These are phyloP conservation scores for Cladophialophora chaetospira DNA, from an alignment of 2,329 filamentous ascomycete species.

Conservation along the genomic window DNA sequence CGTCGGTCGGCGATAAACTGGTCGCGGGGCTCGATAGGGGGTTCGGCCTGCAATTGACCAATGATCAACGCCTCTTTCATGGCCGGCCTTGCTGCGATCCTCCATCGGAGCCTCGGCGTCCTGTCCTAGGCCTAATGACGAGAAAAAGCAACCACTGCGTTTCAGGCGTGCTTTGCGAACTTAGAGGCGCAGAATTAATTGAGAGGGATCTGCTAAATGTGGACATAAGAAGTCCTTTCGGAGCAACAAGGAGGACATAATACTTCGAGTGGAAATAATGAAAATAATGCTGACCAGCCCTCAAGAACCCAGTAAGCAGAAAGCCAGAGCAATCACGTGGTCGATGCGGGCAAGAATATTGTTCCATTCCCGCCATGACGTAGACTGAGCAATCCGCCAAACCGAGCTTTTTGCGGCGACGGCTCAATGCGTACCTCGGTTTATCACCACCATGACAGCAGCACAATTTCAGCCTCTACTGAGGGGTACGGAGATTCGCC, in stretches of 20 bases:
- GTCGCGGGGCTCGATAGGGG: neutral
- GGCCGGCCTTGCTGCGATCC: constrained; percentile 7
- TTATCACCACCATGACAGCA: neutral
- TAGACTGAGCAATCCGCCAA: too few species aligned
- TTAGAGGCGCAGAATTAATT: neutral
- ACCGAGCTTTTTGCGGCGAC: too few species aligned
- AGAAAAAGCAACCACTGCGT: constrained; percentile 1
- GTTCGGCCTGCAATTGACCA: constrained; percentile 3
- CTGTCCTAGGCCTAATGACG: neutral
- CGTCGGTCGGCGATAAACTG: neutral
- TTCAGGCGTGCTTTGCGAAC: constrained; percentile 5
- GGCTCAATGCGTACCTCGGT: neutral
- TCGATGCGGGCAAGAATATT: too few species aligned
- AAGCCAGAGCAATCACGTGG: too few species aligned
- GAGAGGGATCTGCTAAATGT: neutral
- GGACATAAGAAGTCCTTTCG: too few species aligned
- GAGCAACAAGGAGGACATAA: too few species aligned
- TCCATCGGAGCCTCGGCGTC: constrained; percentile 7
- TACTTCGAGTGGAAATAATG: too few species aligned
- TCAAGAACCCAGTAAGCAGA: too few species aligned
- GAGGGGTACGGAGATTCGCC: neutral
- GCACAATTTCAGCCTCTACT: neutral
- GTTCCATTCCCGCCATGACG: too few species aligned
- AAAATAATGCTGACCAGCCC: too few species aligned
- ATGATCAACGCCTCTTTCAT: neutral